Evolutionary conservation across 495 filamentous ascomycete species (phyloP), one percentile per base, ranked within the genome.

Genomic region (Penicillium waksmanii): DNA sequence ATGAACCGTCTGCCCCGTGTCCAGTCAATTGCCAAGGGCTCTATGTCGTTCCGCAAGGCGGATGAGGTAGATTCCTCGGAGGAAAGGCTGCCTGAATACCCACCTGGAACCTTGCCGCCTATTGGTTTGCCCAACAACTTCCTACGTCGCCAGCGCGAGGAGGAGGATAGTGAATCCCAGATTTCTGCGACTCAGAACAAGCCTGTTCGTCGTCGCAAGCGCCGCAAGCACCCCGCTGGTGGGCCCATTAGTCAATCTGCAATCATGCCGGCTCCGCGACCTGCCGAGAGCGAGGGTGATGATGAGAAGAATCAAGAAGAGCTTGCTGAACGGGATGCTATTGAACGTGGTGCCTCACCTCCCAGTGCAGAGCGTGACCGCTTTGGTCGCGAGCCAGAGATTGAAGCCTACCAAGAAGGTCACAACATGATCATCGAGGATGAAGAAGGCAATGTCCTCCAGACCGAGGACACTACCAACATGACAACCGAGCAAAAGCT

Each of bases 1-100:
- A 93, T 98, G 88, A 91, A 93, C 60, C 85, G 96, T 51, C 79
- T 99, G 27, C 96, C 96, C 27, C 87, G 95, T 47, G 94, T 99
- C 40, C 76, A 78, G 35, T 97, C 96, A 0, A 80, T 87, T 48
- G 91, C 93, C 42, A 90, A 90, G 69, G 82, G 78, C 13, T 96
- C 91, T 12, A 91, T 96, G 85, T 92, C 92, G 0, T 84, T 89
- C 67, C 85, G 85, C n/a, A 84, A 87, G 60, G 65, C 83, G 9
- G 85, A 87, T 18, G 72, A 77, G 11, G 33, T 67, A 27, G 84
- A 86, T 9, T 82, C 83, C 2, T 81, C 81, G 0, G 82, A 83
- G 36, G 87, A 90, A 58, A 90, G 86, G 66, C 63, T 82, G 52
- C 82, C 84, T 4, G 87, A 90, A 23, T 84, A 87, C 58, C 88